phyloP scores from a whole-genome alignment of 2,329 filamentous ascomycete species.

The Colletotrichum spaethianum region DNA sequence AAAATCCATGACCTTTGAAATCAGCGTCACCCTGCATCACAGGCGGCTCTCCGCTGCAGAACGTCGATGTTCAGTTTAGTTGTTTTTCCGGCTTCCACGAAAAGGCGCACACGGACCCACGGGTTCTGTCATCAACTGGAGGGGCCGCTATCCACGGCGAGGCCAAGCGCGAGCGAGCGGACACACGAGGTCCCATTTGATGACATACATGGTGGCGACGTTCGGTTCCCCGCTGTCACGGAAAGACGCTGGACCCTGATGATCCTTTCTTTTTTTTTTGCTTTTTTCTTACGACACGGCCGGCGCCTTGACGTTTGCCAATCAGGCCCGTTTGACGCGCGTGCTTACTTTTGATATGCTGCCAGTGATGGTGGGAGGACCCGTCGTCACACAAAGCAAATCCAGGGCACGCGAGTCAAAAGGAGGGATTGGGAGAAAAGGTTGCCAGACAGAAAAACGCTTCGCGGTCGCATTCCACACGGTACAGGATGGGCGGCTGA shows the following conservation, averaged over 20 bases:
- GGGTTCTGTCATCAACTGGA: neutral
- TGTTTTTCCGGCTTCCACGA: neutral
- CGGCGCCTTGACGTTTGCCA: conserved; percentile 5
- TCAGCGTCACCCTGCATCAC: neutral
- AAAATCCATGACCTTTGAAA: neutral
- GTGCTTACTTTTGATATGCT: no score
- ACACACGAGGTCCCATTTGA: neutral
- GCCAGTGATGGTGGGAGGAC: neutral
- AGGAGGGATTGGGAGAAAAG: neutral
- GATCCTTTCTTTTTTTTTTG: no score
- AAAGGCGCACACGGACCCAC: neutral
- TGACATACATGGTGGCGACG: conserved; percentile 15
- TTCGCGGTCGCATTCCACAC: neutral
- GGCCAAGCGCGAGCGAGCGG: neutral
- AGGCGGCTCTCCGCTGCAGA: neutral
- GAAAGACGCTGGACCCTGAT: conserved; percentile 14
- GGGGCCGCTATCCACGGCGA: no score
- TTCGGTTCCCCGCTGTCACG: neutral
- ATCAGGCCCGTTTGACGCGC: neutral
- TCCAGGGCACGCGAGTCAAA: neutral
- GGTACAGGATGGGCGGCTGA: neutral
- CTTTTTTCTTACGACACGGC: neutral
- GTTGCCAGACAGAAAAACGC: neutral
- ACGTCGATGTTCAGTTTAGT: neutral
- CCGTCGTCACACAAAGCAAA: neutral